These are phyloP conservation scores for Saitoella complicata DNA, from an alignment of 805 yeast genomes.

Conservation along the genomic window DNA sequence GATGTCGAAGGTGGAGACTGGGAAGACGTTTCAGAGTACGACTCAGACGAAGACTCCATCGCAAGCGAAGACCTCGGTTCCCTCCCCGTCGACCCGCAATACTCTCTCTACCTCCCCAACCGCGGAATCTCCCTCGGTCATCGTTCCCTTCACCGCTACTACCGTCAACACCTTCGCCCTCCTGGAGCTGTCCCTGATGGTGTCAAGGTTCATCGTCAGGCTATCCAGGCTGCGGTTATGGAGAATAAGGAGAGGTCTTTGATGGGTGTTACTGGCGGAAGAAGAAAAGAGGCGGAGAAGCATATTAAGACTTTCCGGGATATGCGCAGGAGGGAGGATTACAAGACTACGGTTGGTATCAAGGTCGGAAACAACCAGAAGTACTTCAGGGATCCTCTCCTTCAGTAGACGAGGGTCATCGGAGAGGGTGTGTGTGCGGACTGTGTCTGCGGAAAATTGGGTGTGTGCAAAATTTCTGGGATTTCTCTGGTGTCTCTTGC, in stretches of 20 bases:
- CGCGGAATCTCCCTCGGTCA: slow-evolving; percentile 72
- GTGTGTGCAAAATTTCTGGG: too few relatives aligned
- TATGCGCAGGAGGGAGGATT: slow-evolving; percentile 32
- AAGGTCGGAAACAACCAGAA: slow-evolving; percentile 52
- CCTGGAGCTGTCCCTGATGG: slow-evolving; percentile 44
- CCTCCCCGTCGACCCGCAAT: slow-evolving; percentile 33
- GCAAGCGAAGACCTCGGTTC: slow-evolving; percentile 2
- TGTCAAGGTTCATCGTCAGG: too few relatives aligned
- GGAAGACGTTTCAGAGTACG: slow-evolving; percentile 7
- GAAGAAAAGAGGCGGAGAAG: slow-evolving; percentile 3
- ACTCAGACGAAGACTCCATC: slow-evolving; percentile 16
- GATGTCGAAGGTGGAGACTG: slow-evolving; percentile 21
- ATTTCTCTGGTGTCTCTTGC: too few relatives aligned
- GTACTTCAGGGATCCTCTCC: slow-evolving; percentile 64
- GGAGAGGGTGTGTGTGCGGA: too few relatives aligned
- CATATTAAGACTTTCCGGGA: slow-evolving; percentile 27
- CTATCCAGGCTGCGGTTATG: slow-evolving; percentile 45
- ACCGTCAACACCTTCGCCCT: slow-evolving; percentile 44
- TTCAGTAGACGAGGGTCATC: slow-evolving; percentile 21
- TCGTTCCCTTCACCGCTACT: slow-evolving; percentile 53
- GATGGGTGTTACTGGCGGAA: slow-evolving; percentile 1
- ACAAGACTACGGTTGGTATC: slow-evolving; percentile 37
- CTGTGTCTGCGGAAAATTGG: too few relatives aligned
- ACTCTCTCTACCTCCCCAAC: slow-evolving; percentile 52
- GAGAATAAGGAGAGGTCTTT: slow-evolving; percentile 40